phyloP scores from a whole-genome alignment of 192 early-diverging fungal species.

The Martensiomyces pterosporus region DNA sequence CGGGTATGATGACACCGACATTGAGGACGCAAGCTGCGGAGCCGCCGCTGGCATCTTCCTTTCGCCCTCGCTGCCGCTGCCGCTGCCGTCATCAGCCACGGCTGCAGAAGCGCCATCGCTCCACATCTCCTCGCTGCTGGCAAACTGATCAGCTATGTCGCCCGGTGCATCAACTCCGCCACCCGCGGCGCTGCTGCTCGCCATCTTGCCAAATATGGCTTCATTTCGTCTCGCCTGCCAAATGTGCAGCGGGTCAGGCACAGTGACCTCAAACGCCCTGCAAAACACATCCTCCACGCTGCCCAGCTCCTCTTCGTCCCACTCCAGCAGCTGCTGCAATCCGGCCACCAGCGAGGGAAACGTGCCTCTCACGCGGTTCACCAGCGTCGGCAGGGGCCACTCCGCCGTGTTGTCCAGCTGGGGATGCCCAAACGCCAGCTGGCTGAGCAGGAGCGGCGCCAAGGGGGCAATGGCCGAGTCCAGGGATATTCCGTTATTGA shows the following conservation, averaged over 20 bases:
- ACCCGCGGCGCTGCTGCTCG: too few species aligned
- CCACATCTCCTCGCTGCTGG: too few species aligned
- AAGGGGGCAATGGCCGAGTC: conserved; percentile 65
- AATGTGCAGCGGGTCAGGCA: conserved; percentile 34
- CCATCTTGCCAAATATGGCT: background rate
- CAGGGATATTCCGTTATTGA: conserved; percentile 77
- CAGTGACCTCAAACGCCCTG: conserved; percentile 82
- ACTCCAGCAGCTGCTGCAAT: conserved; percentile 72
- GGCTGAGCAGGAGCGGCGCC: conserved; percentile 70
- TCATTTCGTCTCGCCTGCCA: conserved; percentile 5
- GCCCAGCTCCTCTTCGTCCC: conserved; percentile 62
- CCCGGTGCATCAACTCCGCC: too few species aligned
- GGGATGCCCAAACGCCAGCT: conserved; percentile 34
- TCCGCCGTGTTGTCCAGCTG: conserved; percentile 9
- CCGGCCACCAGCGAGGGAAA: conserved; percentile 67
- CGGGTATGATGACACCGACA: too few species aligned
- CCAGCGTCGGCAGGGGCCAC: conserved; percentile 40
- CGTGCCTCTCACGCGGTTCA: conserved; percentile 42
- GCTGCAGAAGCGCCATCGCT: too few species aligned
- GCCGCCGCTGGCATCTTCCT: too few species aligned
- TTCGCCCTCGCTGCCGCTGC: too few species aligned
- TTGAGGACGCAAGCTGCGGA: too few species aligned
- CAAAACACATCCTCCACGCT: conserved; percentile 76
- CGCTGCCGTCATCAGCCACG: background rate
- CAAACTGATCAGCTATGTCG: too few species aligned